Evolutionary conservation across 176 grass and related monocot species (phyloP).

Genomic region (Saccharum officinarum): DNA sequence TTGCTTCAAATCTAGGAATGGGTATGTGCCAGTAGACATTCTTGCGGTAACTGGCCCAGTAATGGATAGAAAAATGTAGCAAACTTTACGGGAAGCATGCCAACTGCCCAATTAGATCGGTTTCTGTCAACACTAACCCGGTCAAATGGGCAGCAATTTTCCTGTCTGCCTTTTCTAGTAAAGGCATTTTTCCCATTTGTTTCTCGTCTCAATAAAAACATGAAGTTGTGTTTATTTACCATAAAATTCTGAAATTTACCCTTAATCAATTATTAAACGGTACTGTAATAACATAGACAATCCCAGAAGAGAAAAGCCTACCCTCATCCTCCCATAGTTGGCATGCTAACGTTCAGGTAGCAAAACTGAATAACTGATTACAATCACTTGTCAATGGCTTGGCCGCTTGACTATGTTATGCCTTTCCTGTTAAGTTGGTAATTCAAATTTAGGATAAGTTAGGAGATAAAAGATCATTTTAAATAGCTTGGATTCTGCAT

Average conservation of each 20-base stretch:
- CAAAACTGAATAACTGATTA: conserved; percentile 1
- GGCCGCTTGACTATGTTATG: not conserved
- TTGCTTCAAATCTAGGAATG: not conserved
- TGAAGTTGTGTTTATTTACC: not conserved
- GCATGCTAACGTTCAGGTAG: not conserved
- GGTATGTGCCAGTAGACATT: not conserved
- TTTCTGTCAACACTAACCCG: not conserved
- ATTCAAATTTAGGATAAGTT: not conserved
- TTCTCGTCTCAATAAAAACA: not conserved
- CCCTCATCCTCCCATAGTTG: not conserved
- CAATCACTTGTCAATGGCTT: not conserved
- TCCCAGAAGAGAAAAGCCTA: not conserved
- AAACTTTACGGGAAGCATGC: not conserved
- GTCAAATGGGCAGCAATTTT: not conserved
- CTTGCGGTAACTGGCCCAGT: not conserved
- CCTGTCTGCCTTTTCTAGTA: not conserved
- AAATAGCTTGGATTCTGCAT: not conserved
- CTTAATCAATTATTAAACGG: not conserved
- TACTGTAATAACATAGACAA: not conserved
- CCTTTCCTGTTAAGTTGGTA: not conserved
- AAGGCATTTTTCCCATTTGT: not conserved
- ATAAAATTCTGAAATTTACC: not conserved
- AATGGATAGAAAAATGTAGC: not conserved
- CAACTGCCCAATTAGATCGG: not conserved
- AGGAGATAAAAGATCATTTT: not conserved